A percentile compares a stretch with the other conserved stretches of the same genome.
These are phyloP conservation scores for Trichoderma asperelloides DNA, from an alignment of 495 filamentous ascomycete species.

Conservation along the genomic window DNA sequence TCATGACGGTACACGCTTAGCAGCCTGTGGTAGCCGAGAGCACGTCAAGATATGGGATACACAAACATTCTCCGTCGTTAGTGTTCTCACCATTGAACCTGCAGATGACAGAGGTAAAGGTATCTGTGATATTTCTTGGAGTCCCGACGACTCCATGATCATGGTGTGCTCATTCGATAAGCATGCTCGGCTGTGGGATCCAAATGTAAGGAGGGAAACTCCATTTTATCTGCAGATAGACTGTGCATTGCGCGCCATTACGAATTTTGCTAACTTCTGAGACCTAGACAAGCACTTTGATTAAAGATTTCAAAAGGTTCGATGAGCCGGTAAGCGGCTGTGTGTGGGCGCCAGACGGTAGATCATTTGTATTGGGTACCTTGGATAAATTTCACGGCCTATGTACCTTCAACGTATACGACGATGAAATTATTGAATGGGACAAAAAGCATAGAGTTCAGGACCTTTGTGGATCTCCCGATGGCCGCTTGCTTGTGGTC, in stretches of 20 bases:
- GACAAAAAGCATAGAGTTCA: constrained; percentile 74
- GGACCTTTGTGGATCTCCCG: constrained; percentile 71
- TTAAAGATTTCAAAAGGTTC: constrained; percentile 57
- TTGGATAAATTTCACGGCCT: constrained; percentile 60
- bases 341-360: constrained; percentile 72
- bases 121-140: constrained; percentile 78
- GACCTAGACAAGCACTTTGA: constrained; percentile 56
- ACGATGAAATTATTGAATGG: constrained; percentile 44
- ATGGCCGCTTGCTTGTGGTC: constrained; percentile 69
- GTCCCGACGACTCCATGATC: constrained; percentile 77
- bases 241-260: not conserved
- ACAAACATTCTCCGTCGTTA: constrained; percentile 52
- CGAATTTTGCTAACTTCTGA: constrained; percentile 7
- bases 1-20: constrained; percentile 75
- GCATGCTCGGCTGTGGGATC: constrained; percentile 71
- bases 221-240: too few relatives aligned
- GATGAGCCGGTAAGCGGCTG: constrained; percentile 76
- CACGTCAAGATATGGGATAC: constrained; percentile 79
- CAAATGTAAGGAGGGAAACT: constrained; percentile 46
- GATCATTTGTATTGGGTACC: constrained; percentile 71
- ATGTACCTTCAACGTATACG: constrained; percentile 53
- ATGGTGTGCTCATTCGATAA: constrained; percentile 72
- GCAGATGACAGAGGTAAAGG: constrained; percentile 48
- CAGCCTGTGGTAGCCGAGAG: constrained; percentile 68
- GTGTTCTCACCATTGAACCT: constrained; percentile 36